phyloP scores from a whole-genome alignment of 345 rosid genomes.

The Linum lewisii region DNA sequence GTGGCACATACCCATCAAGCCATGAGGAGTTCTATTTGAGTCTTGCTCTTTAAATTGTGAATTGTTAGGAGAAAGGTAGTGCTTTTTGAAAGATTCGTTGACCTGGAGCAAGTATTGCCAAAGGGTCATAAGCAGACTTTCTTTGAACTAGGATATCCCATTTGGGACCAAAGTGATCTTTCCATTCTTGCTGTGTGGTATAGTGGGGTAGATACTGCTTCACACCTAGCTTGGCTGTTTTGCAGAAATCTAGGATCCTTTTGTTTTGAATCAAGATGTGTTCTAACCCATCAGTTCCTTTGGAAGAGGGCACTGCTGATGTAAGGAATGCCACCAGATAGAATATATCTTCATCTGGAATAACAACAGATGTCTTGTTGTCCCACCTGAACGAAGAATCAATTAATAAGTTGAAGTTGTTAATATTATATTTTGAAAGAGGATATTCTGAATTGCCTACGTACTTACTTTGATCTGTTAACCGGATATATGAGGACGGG shows the following conservation, averaged over 20 bases:
- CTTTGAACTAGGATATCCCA: constrained; percentile 68
- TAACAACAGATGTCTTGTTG: constrained; percentile 78
- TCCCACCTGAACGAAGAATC: constrained; percentile 65
- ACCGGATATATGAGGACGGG: constrained; percentile 91
- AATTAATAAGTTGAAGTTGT: constrained; percentile 3
- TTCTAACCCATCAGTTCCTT: constrained; percentile 60
- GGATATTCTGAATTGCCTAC: background rate
- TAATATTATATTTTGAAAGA: background rate
- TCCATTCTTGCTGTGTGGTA: constrained; percentile 68
- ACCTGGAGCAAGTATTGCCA: constrained; percentile 89
- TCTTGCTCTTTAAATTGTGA: too few species aligned
- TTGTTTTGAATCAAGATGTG: constrained; percentile 60
- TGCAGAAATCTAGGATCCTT: constrained; percentile 55
- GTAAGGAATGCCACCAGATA: constrained; percentile 86
- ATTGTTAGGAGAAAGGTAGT: too few species aligned
- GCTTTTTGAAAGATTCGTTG: constrained; percentile 47
- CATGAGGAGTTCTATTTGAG: too few species aligned
- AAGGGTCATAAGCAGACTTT: constrained; percentile 69
- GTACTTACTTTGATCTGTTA: constrained; percentile 93
- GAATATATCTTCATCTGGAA: constrained; percentile 83
- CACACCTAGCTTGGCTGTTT: constrained; percentile 45
- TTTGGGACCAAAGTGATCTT: constrained; percentile 60
- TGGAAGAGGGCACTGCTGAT: constrained; percentile 72
- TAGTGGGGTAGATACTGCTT: constrained; percentile 92
- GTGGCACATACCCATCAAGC: too few species aligned